Base-by-base conservation (phyloP, 768 basidiomycete species). In the Macrocybe gigantea region DNA sequence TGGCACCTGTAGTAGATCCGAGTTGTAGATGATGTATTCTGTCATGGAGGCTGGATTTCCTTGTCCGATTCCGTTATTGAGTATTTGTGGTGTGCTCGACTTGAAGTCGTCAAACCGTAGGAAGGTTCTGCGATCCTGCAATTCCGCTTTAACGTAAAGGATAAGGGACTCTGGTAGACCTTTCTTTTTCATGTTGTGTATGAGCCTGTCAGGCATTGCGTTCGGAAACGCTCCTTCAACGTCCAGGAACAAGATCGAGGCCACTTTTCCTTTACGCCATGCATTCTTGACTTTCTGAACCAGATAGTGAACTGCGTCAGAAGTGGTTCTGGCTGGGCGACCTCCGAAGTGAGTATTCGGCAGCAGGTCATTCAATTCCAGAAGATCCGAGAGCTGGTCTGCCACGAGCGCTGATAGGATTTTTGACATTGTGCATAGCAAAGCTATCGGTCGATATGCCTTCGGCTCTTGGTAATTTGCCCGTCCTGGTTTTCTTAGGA, bases 401-500 rank as follows among this genome's bases (percentile, higher is more conserved):
- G 63, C 60, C 4, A 53, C 31, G n/a, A 61, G 53, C 1, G 45
- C 39, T 11, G 49, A 56, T 7, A 64, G 53, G 5, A 60, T 30
- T 13, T 52, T 52, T 5, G 56, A 59, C 10, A 51, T 43, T 0
- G 47, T 50, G 40, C 62, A 50, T 5, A 64, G 47, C 3, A 72
- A 61, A 0, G 60, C 62, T 6, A 73, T 67, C 0, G 64, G 71
- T 2, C 66, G 49, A 44, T 60, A 70, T 5, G 65, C 60, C 35
- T 61, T 61, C 1, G 67, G 57, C 1, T 52, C 38, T 1, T 53
- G 41, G 54, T 73, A 73, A 54, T 68, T 59, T 0, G 50, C 29
- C 44, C 61, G 59, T 2, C 67, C 65, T 7, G 69, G 68, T 49
- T 74, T 74, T 1, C 55, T 43, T 0, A 72, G 48, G 0, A 69